phyloP scores from a whole-genome alignment of 495 filamentous ascomycete genomes.

The Podospora fimiseda region DNA sequence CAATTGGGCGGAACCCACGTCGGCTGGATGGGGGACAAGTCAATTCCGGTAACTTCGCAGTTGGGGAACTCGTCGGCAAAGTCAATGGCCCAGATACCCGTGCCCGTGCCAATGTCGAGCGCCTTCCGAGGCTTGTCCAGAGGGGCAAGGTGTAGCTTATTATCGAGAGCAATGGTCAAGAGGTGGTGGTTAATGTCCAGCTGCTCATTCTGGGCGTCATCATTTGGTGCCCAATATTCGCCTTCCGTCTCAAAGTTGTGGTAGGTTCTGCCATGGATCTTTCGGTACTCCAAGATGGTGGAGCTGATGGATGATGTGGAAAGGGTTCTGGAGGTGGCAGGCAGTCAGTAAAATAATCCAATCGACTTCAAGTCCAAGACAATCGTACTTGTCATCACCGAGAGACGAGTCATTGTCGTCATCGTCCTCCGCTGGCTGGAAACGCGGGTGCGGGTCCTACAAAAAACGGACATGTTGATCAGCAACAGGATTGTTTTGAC shows the following conservation, averaged over 20 bases:
- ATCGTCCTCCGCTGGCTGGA: not conserved
- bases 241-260: not conserved
- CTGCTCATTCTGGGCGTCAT: not conserved
- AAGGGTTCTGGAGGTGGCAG: not conserved
- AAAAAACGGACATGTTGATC: not conserved
- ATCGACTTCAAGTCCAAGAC: too few relatives aligned
- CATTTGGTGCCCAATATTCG: not conserved
- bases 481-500: too few relatives aligned
- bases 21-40: constrained; percentile 40
- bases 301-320: not conserved
- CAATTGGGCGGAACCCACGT: constrained; percentile 13
- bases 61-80: constrained; percentile 50
- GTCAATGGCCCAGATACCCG: constrained; percentile 56
- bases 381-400: not conserved
- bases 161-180: constrained; percentile 37
- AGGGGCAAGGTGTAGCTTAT: constrained; percentile 51
- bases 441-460: not conserved
- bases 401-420: not conserved
- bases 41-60: constrained; percentile 50
- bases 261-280: not conserved
- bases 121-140: constrained; percentile 15
- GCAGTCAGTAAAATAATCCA: too few relatives aligned
- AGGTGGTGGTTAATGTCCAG: constrained; percentile 10
- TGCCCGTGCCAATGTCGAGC: constrained; percentile 58
- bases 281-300: not conserved